Conservation (phyloP, 2,329 filamentous ascomycete species). For the Allantophomopsis cytisporea region DNA sequence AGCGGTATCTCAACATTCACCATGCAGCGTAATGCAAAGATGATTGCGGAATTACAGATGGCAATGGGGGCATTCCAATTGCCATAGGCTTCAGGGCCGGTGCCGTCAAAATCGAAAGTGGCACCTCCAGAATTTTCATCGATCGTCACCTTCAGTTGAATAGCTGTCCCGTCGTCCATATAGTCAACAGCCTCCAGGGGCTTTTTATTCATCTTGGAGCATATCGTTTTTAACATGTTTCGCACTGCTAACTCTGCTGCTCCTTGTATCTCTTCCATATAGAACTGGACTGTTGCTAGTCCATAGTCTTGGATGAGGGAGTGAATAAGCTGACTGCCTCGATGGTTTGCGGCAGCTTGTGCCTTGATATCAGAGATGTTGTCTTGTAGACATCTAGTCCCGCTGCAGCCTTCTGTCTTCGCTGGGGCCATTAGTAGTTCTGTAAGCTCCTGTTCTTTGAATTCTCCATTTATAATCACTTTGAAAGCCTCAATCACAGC, state of each 20-base stretch:
- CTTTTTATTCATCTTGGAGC: conserved; percentile 47
- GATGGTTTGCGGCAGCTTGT: conserved; percentile 73
- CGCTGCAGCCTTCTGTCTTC: conserved; percentile 58
- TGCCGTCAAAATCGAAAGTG: conserved; percentile 62
- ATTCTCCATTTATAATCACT: conserved; percentile 58
- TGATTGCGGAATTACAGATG: conserved; percentile 68
- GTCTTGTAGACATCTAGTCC: conserved; percentile 63
- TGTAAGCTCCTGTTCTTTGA: conserved; percentile 61
- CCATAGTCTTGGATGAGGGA: conserved; percentile 63
- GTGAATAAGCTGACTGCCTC: conserved; percentile 64
- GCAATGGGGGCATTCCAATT: conserved; percentile 70
- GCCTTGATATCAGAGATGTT: conserved; percentile 78
- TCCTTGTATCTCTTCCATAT: conserved; percentile 68
- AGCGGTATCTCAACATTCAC: conserved; percentile 72
- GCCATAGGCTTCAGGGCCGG: conserved; percentile 61
- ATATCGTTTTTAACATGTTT: conserved; percentile 53
- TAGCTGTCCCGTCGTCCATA: conserved; percentile 77
- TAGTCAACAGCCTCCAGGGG: conserved; percentile 59
- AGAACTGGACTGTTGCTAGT: conserved; percentile 63
- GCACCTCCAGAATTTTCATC: conserved; percentile 58
- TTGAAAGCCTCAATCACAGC: conserved; percentile 48
- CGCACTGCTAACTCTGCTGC: conserved; percentile 66
- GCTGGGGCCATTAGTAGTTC: conserved; percentile 60
- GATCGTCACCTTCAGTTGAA: conserved; percentile 58
- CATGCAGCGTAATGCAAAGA: conserved; percentile 67